Conservation (phyloP, 2,329 filamentous ascomycete species). For the Fusarium pilosicola region DNA sequence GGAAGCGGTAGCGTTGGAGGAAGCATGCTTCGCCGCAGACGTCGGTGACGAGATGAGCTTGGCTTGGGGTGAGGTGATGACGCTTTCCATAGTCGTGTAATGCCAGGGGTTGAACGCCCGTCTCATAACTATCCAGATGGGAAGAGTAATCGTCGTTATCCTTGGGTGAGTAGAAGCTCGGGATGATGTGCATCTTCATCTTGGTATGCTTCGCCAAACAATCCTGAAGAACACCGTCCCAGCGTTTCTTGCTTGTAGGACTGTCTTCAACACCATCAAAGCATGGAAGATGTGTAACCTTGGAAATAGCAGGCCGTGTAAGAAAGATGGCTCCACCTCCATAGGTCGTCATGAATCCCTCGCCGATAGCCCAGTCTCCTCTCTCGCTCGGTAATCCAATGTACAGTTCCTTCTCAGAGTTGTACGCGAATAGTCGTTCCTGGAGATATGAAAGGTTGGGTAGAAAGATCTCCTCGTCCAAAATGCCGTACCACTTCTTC, state of each 20-base stretch:
- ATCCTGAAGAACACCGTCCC: constrained; percentile 55
- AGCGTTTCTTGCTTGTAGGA: constrained; percentile 44
- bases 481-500: constrained; percentile 55
- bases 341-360: constrained; percentile 52
- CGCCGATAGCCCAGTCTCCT: constrained; percentile 54
- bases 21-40: constrained; percentile 59
- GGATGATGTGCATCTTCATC: constrained; percentile 54
- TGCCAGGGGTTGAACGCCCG: constrained; percentile 53
- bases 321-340: constrained; percentile 59
- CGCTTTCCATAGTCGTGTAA: constrained; percentile 53
- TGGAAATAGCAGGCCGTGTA: constrained; percentile 48
- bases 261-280: constrained; percentile 38
- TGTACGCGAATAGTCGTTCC: constrained; percentile 50
- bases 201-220: constrained; percentile 52
- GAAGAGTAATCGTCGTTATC: constrained; percentile 46
- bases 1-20: constrained; percentile 58
- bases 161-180: constrained; percentile 54
- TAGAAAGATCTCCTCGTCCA: constrained; percentile 60
- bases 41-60: constrained; percentile 55
- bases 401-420: constrained; percentile 49
- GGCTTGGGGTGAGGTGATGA: constrained; percentile 53
- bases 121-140: constrained; percentile 50
- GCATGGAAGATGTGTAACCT: constrained; percentile 52
- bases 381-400: constrained; percentile 57
- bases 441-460: constrained; percentile 54